Evolutionary conservation across 352 stramenopile species (phyloP).

Genomic region (Phytophthora multivora): DNA sequence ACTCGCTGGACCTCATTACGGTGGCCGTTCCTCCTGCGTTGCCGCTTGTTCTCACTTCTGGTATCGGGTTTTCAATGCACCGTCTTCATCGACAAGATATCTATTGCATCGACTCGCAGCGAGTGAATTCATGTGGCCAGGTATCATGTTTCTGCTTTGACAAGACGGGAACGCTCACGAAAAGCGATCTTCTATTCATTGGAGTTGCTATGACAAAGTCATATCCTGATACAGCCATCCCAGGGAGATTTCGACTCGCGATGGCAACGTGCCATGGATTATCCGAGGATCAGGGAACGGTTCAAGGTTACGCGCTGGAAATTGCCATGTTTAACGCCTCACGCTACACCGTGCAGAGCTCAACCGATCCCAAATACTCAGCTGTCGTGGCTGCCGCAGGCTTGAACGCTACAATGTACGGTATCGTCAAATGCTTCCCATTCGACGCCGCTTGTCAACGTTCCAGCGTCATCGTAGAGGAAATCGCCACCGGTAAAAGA

Average conservation of each 20-base stretch:
- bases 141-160: constrained; percentile 68
- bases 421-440: constrained; percentile 51
- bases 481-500: constrained; percentile 37
- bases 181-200: constrained; percentile 39
- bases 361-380: too few species aligned
- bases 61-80: constrained; percentile 56
- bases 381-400: constrained; percentile 28
- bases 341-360: background rate
- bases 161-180: constrained; percentile 63
- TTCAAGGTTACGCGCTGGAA: constrained; percentile 58
- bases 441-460: constrained; percentile 57
- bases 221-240: constrained; percentile 1
- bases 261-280: constrained; percentile 60
- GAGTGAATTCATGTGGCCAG: constrained; percentile 55
- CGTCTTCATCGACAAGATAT: constrained; percentile 44
- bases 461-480: constrained; percentile 52
- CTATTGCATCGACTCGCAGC: constrained; percentile 67
- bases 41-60: constrained; percentile 60
- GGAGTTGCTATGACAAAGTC: constrained; percentile 27
- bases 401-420: constrained; percentile 37
- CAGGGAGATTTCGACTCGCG: constrained; percentile 26
- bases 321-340: constrained; percentile 49
- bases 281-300: constrained; percentile 32
- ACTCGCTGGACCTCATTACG: constrained; percentile 71
- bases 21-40: constrained; percentile 62